Evolutionary conservation across 345 rosid species (phyloP).

Genomic region (Pelargonium nanum): DNA sequence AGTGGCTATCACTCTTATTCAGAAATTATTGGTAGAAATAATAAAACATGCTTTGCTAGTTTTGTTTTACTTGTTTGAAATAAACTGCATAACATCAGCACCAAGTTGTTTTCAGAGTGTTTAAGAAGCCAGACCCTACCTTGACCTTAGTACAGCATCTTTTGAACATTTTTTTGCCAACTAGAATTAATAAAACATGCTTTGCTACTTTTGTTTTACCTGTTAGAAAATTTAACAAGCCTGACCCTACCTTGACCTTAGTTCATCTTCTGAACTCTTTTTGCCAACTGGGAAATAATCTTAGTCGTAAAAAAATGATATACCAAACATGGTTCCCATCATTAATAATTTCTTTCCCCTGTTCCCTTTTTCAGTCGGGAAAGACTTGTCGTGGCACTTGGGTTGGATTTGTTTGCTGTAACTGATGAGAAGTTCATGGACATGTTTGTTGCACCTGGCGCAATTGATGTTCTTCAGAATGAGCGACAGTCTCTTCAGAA

Average conservation of each 20-base stretch:
- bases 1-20: neutral
- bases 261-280: neutral
- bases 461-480: conserved; percentile 57
- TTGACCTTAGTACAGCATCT: no score
- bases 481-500: conserved; percentile 73
- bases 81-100: neutral
- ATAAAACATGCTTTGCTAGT: neutral
- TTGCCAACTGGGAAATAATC: no score
- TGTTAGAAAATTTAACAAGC: no score
- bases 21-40: no score
- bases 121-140: no score
- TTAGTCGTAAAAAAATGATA: no score
- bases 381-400: conserved; percentile 67
- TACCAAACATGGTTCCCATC: neutral
- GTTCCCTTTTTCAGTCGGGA: conserved; percentile 43
- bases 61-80: neutral
- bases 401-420: conserved; percentile 78
- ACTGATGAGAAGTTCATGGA: conserved; percentile 90
- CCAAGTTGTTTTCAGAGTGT: neutral
- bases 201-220: conserved; percentile 1
- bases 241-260: neutral
- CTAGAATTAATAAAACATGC: neutral
- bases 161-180: no score
- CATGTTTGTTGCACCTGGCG: conserved; percentile 90
- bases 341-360: neutral